These are phyloP conservation scores for Colletotrichum zoysiae DNA, from an alignment of 2,329 filamentous ascomycete species.

Conservation along the genomic window DNA sequence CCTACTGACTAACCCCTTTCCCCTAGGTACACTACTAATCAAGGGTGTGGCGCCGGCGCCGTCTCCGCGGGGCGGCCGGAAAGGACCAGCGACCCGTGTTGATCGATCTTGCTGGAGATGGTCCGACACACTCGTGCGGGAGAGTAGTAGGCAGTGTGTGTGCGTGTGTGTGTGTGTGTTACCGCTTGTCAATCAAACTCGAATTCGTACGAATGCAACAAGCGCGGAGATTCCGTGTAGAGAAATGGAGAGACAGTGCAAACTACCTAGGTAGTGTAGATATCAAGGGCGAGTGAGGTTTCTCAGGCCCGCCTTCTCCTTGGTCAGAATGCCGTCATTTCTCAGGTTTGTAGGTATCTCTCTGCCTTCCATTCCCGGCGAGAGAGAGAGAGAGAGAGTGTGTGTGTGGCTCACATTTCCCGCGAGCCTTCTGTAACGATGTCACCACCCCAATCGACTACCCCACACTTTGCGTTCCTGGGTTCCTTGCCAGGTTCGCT, in stretches of 20 bases:
- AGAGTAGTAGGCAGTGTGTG: constrained; percentile 7
- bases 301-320: constrained; percentile 13
- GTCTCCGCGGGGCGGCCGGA: constrained; percentile 25
- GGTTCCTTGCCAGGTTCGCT: constrained; percentile 15
- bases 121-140: constrained; percentile 1
- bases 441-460: constrained; percentile 6
- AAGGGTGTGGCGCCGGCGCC: constrained; percentile 23
- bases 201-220: not conserved
- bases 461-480: constrained; percentile 33
- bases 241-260: not conserved
- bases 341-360: constrained; percentile 1
- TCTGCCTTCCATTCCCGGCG: not conserved
- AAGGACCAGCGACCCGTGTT: constrained; percentile 15
- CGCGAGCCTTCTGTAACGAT: constrained; percentile 28
- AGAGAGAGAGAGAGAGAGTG: not conserved
- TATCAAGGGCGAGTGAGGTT: not conserved
- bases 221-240: not conserved
- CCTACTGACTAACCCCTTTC: not conserved
- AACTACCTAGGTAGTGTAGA: not conserved
- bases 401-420: constrained; percentile 8
- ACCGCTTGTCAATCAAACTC: constrained; percentile 15
- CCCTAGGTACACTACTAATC: not conserved
- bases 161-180: constrained; percentile 16
- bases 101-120: constrained; percentile 22
- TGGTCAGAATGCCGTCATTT: constrained; percentile 16